These are phyloP conservation scores for Candida pini DNA, from an alignment of 805 yeast species.

Conservation along the genomic window DNA sequence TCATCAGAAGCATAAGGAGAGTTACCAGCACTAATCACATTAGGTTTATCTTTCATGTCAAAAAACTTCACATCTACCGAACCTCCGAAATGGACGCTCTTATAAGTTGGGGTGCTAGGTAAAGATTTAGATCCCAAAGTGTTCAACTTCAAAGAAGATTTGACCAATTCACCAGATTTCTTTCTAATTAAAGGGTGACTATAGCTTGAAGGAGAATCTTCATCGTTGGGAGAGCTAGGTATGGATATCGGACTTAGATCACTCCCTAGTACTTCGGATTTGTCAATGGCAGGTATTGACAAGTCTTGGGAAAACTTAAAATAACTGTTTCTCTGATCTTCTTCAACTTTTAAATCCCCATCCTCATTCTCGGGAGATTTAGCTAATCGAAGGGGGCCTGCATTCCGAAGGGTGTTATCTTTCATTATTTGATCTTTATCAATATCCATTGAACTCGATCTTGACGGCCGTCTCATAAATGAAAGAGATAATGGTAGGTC, in stretches of 20 bases:
- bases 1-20: constrained; percentile 44
- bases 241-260: constrained; percentile 1
- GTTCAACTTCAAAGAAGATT: constrained; percentile 58
- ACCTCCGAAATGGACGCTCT: constrained; percentile 83
- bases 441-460: constrained; percentile 20
- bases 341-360: too few relatives aligned
- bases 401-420: constrained; percentile 26
- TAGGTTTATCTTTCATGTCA: constrained; percentile 67
- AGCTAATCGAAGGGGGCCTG: too few relatives aligned
- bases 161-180: constrained; percentile 83
- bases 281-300: too few relatives aligned
- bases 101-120: constrained; percentile 54
- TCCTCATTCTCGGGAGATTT: not conserved
- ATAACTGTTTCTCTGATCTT: too few relatives aligned
- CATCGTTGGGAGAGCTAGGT: constrained; percentile 1
- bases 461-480: constrained; percentile 27
- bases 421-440: constrained; percentile 24
- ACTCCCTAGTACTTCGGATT: not conserved
- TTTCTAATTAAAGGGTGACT: constrained; percentile 55
- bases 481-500: constrained; percentile 28
- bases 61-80: constrained; percentile 69
- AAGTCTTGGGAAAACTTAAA: too few relatives aligned
- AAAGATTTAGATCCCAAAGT: constrained; percentile 31
- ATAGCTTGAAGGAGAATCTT: constrained; percentile 9
- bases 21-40: constrained; percentile 62